Evolutionary conservation across 2,329 filamentous ascomycete genomes (phyloP), one percentile per base, ranked within the genome.

Genomic region (Neonectria sp.): DNA sequence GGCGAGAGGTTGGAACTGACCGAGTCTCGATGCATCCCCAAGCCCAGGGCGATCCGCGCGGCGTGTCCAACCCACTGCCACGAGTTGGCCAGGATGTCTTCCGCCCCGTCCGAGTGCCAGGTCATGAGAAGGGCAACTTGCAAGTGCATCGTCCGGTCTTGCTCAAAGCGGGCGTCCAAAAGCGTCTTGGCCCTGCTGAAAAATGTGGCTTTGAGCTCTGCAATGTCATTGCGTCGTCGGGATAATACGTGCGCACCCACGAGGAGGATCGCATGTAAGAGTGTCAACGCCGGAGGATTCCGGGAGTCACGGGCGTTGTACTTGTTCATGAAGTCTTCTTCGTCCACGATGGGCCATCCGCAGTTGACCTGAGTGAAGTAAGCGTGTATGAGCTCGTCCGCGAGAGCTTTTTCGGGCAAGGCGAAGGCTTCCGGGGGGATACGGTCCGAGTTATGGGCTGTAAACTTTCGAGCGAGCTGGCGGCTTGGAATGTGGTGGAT

Each of bases 91-190:
- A 84, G 77, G 11, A 87, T 82, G 74, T 87, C 85, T 66, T 88
- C 86, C 45, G 84, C 83, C 6, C 84, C 82, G 56, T 88, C 84
- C 1, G 84, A 83, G 69, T 87, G 83, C 86, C 86, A 88, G 3
- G 85, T 87, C 57, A 88, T 71, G 1, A 88, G 79, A 25, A 88
- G 76, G 1, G 86, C 85, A 2, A 82, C 83, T 74, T 88, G 86
- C 17, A 88, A 81, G 49, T 87, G 77, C 48, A 83, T 81, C 64
- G 85, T 82, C 15, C 86, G 80, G 68, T 88, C 85, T n/a, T 83
- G 81, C 72, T 88, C 86, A 33, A 85, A 82, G 5, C 86, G 82
- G 27, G 80, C 81, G 68, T 88, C 86, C 37, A 87, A 85, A 0
- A 88, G 75, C 65, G 80, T 82, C 70, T 87, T 88, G 15, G 84